Percentiles rank a stretch among this genome's conserved stretches.
These are phyloP conservation scores for Solanum etuberosum DNA, from an alignment of 257 asterid genomes.

Conservation along the genomic window DNA sequence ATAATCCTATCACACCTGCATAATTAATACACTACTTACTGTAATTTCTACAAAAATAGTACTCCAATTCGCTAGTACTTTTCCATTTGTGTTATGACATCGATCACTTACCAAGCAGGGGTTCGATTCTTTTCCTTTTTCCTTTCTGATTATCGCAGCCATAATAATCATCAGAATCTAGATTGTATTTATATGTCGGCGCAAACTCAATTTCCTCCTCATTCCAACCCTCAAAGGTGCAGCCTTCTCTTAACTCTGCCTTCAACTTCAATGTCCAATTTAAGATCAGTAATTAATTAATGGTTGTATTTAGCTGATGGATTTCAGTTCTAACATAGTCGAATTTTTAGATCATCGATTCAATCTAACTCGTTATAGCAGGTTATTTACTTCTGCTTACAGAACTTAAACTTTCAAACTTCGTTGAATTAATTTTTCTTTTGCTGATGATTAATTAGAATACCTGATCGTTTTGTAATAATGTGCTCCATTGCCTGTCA, in stretches of 20 bases:
- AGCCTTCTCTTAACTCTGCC: conserved; percentile 44
- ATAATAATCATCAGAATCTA: conserved; percentile 42
- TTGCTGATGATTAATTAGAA: not conserved
- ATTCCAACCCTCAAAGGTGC: conserved; percentile 44
- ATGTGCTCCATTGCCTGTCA: conserved; percentile 34
- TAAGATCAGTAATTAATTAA: not conserved
- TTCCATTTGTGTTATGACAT: not conserved
- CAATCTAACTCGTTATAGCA: not conserved
- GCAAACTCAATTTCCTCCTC: conserved; percentile 50
- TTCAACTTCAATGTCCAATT: conserved; percentile 27
- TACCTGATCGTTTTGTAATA: conserved; percentile 58
- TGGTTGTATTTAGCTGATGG: not conserved
- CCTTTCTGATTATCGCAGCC: conserved; percentile 25
- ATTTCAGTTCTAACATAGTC: not conserved
- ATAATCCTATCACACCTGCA: conserved; percentile 65
- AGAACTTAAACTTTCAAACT: not conserved
- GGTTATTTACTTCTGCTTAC: not conserved
- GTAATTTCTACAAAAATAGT: not conserved
- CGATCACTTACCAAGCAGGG: conserved; percentile 48
- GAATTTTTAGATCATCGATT: not conserved
- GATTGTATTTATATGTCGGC: conserved; percentile 49
- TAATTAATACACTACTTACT: not conserved
- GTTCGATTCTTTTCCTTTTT: conserved; percentile 31
- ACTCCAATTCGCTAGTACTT: not conserved
- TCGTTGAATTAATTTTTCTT: not conserved